Conservation (phyloP, 371 early-diverging fungal genomes). For the Saksenaea vasiformis region DNA sequence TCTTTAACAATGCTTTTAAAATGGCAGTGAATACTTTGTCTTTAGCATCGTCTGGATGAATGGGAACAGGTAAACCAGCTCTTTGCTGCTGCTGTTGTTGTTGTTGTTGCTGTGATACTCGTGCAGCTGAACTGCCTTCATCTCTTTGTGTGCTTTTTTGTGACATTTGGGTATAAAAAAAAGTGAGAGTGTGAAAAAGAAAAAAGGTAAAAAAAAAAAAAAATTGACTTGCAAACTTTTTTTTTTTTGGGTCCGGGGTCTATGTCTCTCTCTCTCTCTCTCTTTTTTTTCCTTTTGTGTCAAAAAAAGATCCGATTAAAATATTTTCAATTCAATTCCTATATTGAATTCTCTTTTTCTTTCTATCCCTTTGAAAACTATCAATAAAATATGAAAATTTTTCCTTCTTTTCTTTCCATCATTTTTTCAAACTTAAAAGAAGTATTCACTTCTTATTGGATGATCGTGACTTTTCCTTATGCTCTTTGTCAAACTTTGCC, state of each 20-base stretch:
- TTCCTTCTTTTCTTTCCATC: background rate
- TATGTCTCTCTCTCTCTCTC: background rate
- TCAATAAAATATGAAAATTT: background rate
- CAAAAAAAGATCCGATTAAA: background rate
- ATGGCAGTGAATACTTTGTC: slow-evolving; percentile 86
- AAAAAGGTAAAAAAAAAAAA: background rate
- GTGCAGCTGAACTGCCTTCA: slow-evolving; percentile 1
- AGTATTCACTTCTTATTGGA: background rate
- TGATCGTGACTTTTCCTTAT: background rate
- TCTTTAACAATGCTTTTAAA: slow-evolving; percentile 70
- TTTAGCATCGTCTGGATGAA: slow-evolving; percentile 78
- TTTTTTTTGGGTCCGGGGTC: background rate
- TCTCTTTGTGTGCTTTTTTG: background rate
- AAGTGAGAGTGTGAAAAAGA: no score
- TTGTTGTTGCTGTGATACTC: slow-evolving; percentile 1
- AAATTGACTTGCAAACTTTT: background rate
- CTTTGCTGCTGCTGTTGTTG: no score
- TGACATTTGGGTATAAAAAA: slow-evolving; percentile 1
- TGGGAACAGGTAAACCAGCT: slow-evolving; percentile 30
- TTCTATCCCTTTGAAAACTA: background rate
- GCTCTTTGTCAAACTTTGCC: background rate
- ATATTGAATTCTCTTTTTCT: no score
- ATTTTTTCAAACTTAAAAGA: background rate
- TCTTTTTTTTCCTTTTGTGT: background rate
- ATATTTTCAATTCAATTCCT: background rate